Conservation (phyloP, 176 grass and related monocot species). For the Oryza brachyantha region DNA sequence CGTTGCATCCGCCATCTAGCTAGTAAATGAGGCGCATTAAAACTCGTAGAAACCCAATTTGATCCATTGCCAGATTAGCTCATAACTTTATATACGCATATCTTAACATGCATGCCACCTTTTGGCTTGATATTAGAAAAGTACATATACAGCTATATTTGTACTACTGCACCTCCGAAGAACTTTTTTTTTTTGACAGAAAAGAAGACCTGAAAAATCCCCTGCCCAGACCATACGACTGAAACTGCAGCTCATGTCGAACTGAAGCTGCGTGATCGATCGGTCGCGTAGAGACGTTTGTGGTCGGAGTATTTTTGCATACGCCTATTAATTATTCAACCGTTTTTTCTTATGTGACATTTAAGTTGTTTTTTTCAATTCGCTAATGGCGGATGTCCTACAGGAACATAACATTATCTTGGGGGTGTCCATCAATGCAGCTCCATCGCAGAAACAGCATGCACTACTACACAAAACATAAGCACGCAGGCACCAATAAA, state of each 20-base stretch:
- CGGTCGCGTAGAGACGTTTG: neutral
- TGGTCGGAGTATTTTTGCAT: neutral
- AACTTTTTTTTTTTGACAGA: constrained; percentile 20
- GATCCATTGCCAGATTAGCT: constrained; percentile 33
- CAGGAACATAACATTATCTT: neutral
- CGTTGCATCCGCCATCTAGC: constrained; percentile 52
- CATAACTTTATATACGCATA: neutral
- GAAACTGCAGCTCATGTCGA: neutral
- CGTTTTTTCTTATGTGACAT: neutral
- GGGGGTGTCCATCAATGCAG: neutral
- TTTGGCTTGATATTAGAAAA: constrained; percentile 4
- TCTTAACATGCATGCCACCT: neutral
- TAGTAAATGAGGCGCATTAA: constrained; percentile 55
- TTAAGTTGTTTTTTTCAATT: neutral
- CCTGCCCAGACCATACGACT: neutral
- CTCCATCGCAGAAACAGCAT: neutral
- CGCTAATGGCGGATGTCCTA: neutral
- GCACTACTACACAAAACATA: neutral
- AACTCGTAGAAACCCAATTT: constrained; percentile 12
- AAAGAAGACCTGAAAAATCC: constrained; percentile 15
- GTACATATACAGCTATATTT: neutral
- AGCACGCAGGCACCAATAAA: constrained; percentile 16
- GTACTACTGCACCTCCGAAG: neutral
- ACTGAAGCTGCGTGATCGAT: neutral
- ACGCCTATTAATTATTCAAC: neutral